Evolutionary conservation across 805 yeast genomes (phyloP), one percentile per base, ranked within the genome.

Genomic region (Yarrowia divulgata): DNA sequence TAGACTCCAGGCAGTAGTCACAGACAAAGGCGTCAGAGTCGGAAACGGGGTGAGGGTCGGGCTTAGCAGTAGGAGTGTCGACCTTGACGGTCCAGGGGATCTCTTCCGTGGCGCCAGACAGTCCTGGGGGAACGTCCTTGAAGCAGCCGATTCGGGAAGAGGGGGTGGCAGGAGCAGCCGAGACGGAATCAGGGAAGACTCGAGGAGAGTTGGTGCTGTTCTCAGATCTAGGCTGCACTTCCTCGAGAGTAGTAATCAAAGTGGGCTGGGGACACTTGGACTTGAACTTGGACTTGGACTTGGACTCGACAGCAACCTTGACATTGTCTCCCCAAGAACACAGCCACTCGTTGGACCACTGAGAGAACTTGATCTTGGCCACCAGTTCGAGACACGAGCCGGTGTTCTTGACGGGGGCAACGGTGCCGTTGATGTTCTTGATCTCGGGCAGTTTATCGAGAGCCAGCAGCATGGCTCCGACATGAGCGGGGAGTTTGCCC

Each of bases 1-100:
- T 77, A 45, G 64, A 32, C 4, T 67, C 46, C 3, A 63, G 37
- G 23, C 68, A 63, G 48, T 63, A 63, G 48, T 63, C 68, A 18
- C 68, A 63, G 1, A 12, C 46, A 23, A 48, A 63, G 3, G 45
- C 19, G 8, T 63, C 68, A 3, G 23, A 3, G 1, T 60, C 52
- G 34, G 66, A 43, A 34, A 34, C 42, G 12, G 66, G 52, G 14
- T 32, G 40, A 8, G 52, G 34, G 12, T 45, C 52, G 8, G 66
- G 49, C 29, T 57, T 45, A 34, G 50, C 66, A 18, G 35, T 3
- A 23, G 64, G 64, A 32, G 64, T 58, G 13, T 58, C 64, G 4
- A 58, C 64, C 40, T 43, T 42, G 50, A 58, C 50, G n/a, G 23
- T 34, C 66, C 66, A 60, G 19, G 66, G 66, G 42, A 60, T 45